These are phyloP conservation scores for Aciculoconidium aculeatum DNA, from an alignment of 805 yeast genomes.

Conservation along the genomic window DNA sequence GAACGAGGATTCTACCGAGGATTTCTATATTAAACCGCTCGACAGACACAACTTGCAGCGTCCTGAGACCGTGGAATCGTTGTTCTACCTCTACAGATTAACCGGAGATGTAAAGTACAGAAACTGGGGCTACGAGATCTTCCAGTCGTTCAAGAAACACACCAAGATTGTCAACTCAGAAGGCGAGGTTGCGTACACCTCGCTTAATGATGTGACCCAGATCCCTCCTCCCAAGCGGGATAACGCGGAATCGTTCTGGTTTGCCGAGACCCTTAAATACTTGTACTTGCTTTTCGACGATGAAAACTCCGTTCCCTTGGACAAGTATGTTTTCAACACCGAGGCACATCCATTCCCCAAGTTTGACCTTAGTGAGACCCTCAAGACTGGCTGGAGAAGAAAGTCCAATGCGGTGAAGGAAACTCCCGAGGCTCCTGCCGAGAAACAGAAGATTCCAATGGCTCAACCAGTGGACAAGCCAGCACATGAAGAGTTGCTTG, in stretches of 20 bases:
- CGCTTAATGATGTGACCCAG: conserved; percentile 59
- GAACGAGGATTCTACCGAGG: conserved; percentile 39
- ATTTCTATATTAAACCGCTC: conserved; percentile 60
- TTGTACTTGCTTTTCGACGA: conserved; percentile 73
- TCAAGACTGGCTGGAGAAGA: conserved; percentile 61
- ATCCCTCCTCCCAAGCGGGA: conserved; percentile 52
- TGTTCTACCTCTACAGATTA: conserved; percentile 72
- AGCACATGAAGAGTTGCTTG: conserved; percentile 27
- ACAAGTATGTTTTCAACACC: conserved; percentile 74
- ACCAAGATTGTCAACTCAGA: conserved; percentile 41
- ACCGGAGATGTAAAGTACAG: conserved; percentile 79
- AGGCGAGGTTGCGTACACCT: conserved; percentile 49
- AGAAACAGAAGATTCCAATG: conserved; percentile 29
- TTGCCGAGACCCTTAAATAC: conserved; percentile 88
- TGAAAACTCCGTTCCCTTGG: conserved; percentile 56
- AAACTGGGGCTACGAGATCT: conserved; percentile 85
- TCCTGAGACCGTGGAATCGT: conserved; percentile 90
- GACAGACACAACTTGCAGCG: conserved; percentile 86
- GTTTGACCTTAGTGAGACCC: conserved; percentile 45
- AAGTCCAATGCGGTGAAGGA: conserved; percentile 16
- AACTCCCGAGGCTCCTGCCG: conserved; percentile 11
- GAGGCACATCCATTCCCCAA: conserved; percentile 93
- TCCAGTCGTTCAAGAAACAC: conserved; percentile 60
- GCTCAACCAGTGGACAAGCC: conserved; percentile 39
- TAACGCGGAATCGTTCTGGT: conserved; percentile 90